Conservation (phyloP, 257 asterid species). For the Cinchona pubescens region DNA sequence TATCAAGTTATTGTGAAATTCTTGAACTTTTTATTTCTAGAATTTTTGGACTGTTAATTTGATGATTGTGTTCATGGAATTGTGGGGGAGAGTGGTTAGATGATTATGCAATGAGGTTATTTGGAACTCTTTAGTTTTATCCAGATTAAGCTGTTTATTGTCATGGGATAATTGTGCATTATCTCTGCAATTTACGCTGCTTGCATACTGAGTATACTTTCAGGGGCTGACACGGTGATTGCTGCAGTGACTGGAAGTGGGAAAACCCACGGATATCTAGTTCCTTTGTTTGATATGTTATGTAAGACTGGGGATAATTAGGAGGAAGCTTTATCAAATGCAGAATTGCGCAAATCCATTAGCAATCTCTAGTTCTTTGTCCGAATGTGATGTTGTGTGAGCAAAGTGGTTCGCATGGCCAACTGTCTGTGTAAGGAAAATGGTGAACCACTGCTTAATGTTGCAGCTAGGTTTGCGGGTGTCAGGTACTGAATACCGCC, state of each 20-base stretch:
- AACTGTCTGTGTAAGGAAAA: slow-evolving; percentile 52
- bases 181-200: slow-evolving; percentile 61
- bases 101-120: neutral
- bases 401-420: slow-evolving; percentile 96
- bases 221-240: slow-evolving; percentile 82
- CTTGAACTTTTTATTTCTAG: neutral
- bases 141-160: neutral
- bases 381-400: slow-evolving; percentile 96
- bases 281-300: slow-evolving; percentile 74
- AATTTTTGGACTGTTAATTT: neutral
- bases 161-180: slow-evolving; percentile 23
- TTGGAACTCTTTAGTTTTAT: neutral
- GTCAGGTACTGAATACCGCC: slow-evolving; percentile 52
- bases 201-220: slow-evolving; percentile 72
- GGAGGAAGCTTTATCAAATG: slow-evolving; percentile 32
- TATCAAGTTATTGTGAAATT: neutral
- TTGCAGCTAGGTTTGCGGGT: slow-evolving; percentile 86
- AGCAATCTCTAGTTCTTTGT: slow-evolving; percentile 73
- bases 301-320: slow-evolving; percentile 35
- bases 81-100: neutral
- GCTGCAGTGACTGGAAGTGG: slow-evolving; percentile 99
- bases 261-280: slow-evolving; percentile 88
- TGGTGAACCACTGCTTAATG: slow-evolving; percentile 62
- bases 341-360: slow-evolving; percentile 31
- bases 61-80: neutral